These are phyloP conservation scores for Thermomyces lanuginosus DNA, from an alignment of 2,329 filamentous ascomycete genomes.

Conservation along the genomic window DNA sequence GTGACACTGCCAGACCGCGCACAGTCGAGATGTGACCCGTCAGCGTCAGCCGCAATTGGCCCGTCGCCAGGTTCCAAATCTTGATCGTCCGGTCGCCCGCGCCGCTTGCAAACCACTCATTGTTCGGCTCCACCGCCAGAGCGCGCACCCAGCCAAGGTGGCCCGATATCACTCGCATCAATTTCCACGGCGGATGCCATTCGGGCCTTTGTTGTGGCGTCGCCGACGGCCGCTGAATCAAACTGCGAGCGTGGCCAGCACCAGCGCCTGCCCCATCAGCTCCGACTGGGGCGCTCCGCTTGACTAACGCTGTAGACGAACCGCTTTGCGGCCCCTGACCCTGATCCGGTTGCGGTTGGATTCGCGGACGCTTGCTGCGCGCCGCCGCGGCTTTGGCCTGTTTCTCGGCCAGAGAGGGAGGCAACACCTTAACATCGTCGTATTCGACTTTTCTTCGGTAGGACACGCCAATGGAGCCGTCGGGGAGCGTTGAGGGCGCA, in stretches of 20 bases:
- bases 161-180: slow-evolving; percentile 93
- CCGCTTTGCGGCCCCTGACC: slow-evolving; percentile 30
- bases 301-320: slow-evolving; percentile 41
- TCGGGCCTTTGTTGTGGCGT: slow-evolving; percentile 61
- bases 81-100: slow-evolving; percentile 95
- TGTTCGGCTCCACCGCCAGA: slow-evolving; percentile 83
- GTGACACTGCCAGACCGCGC: slow-evolving; percentile 77
- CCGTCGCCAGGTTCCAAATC: slow-evolving; percentile 91
- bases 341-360: slow-evolving; percentile 25
- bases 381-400: slow-evolving; percentile 50
- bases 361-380: slow-evolving; percentile 46
- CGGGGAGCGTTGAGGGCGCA: slow-evolving; percentile 26
- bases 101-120: slow-evolving; percentile 93
- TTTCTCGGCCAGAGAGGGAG: slow-evolving; percentile 61
- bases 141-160: slow-evolving; percentile 89
- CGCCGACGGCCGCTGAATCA: slow-evolving; percentile 45
- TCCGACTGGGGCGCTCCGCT: no score
- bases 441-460: slow-evolving; percentile 49
- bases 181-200: slow-evolving; percentile 97
- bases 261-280: slow-evolving; percentile 13
- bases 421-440: slow-evolving; percentile 57
- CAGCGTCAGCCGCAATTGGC: slow-evolving; percentile 65
- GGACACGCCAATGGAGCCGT: slow-evolving; percentile 28
- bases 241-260: slow-evolving; percentile 38
- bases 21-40: slow-evolving; percentile 93